These are phyloP conservation scores for Cladophialophora chaetospira DNA, from an alignment of 2,329 filamentous ascomycete genomes.

Conservation along the genomic window DNA sequence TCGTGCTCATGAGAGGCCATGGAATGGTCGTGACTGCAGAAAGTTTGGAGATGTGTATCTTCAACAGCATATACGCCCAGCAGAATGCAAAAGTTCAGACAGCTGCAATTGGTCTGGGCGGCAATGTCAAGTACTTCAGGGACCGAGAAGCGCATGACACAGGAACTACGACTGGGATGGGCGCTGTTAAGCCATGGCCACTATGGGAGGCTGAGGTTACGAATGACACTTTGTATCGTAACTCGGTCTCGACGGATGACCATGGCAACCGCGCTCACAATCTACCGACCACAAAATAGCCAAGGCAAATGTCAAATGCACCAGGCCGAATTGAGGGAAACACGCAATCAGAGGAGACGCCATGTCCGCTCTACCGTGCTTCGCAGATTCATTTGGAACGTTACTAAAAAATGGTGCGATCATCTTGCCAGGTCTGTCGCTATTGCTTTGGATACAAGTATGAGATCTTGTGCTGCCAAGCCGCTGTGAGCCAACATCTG, in stretches of 20 bases:
- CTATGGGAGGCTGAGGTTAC: conserved; percentile 4
- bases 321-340: too few relatives aligned
- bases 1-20: conserved; percentile 12
- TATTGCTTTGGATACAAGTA: too few relatives aligned
- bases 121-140: conserved; percentile 1
- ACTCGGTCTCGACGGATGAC: neutral
- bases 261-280: neutral
- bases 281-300: neutral
- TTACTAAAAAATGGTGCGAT: too few relatives aligned
- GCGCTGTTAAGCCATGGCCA: conserved; percentile 9
- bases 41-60: conserved; percentile 9
- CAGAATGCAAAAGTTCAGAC: conserved; percentile 5
- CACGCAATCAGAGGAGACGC: too few relatives aligned
- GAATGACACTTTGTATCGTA: neutral
- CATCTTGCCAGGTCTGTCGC: too few relatives aligned
- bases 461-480: neutral
- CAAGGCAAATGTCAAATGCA: too few relatives aligned
- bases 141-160: conserved; percentile 1
- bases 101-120: neutral
- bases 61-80: conserved; percentile 6
- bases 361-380: neutral
- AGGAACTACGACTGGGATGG: conserved; percentile 7
- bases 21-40: conserved; percentile 6
- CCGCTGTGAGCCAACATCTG: too few relatives aligned
- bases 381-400: too few relatives aligned